These are phyloP conservation scores for Graphiopsis chlorocephala DNA, from an alignment of 2,329 filamentous ascomycete genomes.

Conservation along the genomic window DNA sequence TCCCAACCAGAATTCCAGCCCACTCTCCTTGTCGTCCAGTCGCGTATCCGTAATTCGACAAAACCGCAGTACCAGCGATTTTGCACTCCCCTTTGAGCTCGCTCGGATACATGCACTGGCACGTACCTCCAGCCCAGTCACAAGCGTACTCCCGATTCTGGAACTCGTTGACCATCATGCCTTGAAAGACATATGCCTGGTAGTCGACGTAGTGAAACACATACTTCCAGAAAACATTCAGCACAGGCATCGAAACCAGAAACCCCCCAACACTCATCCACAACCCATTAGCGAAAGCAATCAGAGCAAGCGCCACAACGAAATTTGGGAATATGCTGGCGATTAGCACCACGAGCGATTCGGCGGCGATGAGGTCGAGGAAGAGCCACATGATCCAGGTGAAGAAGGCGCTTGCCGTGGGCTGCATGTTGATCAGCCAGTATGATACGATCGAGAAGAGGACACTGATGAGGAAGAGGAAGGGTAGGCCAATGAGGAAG, in stretches of 20 bases:
- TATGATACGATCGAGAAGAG: slow-evolving; percentile 74
- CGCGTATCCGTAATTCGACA: slow-evolving; percentile 65
- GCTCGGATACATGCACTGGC: slow-evolving; percentile 68
- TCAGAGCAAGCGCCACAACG: slow-evolving; percentile 71
- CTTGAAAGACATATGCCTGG: slow-evolving; percentile 78
- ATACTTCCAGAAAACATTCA: slow-evolving; percentile 82
- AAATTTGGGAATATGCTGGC: slow-evolving; percentile 71
- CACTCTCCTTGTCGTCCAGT: slow-evolving; percentile 61
- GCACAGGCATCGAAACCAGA: slow-evolving; percentile 65
- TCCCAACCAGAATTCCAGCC: slow-evolving; percentile 70
- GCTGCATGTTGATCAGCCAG: slow-evolving; percentile 74
- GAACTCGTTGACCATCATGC: slow-evolving; percentile 91
- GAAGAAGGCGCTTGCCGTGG: slow-evolving; percentile 65
- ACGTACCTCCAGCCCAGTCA: slow-evolving; percentile 34
- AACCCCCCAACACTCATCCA: slow-evolving; percentile 87
- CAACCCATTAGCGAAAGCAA: slow-evolving; percentile 79
- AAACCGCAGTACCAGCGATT: slow-evolving; percentile 66
- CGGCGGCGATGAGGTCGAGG: slow-evolving; percentile 76
- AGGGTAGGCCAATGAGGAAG: slow-evolving; percentile 76
- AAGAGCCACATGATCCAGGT: slow-evolving; percentile 81
- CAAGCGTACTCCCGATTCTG: slow-evolving; percentile 33
- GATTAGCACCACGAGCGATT: slow-evolving; percentile 75
- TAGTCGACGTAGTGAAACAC: slow-evolving; percentile 87
- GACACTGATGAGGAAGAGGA: slow-evolving; percentile 71
- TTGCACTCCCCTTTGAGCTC: slow-evolving; percentile 60